Evolutionary conservation across 805 yeast genomes (phyloP), one percentile per base, ranked within the genome.

Genomic region (Wickerhamomyces silvicola): DNA sequence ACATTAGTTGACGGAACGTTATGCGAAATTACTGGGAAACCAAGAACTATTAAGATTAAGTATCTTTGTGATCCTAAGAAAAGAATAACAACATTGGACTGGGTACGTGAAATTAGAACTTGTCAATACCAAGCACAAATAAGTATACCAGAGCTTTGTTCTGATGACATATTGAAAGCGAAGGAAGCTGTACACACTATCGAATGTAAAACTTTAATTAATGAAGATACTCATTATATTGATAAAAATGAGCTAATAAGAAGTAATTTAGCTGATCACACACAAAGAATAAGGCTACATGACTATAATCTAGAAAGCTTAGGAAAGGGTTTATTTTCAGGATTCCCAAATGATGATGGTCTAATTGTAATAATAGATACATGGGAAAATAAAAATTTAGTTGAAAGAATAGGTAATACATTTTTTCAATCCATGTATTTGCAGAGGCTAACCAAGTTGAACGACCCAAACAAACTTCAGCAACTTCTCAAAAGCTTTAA

Each of bases 11-110:
- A 39, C 22, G 56, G 56, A 2, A 32, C 47, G 2, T 30, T 43
- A 7, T 51, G 56, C 38, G 55, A 51, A 30, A 29, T 50, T 25
- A 50, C 50, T 1, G 44, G 48, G 4, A 32, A 33, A 19, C 42
- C 46, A 10, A 37, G 56, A 35, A 32, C 31, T 3, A 33, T 40
- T 4, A 48, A 51, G 19, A 16, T 51, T 2, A 48, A 44, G 24
- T 51, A 40, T 26, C 28, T 38, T 7, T 51, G 56, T 29, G 43
- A 47, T 30, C 38, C 48, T 10, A 27, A 27, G 11, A 24, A 10
- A 9, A n/a, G 4, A n/a, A 9, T 2, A 14, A 29, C 40, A 2
- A 24, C 18, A 11, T 13, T 48, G 6, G 18, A 31, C 4, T 35
- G 30, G 23, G 41, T 42, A 0, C 41, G 30, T 25, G 56, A 51